phyloP scores from a whole-genome alignment of 768 basidiomycete genomes.

The Termitomyces sp. region DNA sequence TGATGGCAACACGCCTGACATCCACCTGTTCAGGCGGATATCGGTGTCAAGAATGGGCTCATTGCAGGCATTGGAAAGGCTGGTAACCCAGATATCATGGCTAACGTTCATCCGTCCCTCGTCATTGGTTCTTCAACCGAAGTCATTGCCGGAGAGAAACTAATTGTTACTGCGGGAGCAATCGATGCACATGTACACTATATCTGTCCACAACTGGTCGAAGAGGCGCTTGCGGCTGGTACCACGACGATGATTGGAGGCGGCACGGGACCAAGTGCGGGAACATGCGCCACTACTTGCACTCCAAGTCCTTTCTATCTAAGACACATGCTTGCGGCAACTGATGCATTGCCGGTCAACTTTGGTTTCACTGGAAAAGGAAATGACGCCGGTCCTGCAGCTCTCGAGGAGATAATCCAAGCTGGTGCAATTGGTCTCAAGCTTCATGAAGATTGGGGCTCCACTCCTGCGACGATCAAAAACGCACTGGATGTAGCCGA shows the following conservation, averaged over 20 bases:
- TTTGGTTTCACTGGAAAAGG: constrained; percentile 96
- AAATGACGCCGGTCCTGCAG: constrained; percentile 75
- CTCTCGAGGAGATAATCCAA: constrained; percentile 38
- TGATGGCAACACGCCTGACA: not conserved
- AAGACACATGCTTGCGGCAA: constrained; percentile 86
- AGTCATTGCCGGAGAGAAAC: constrained; percentile 92
- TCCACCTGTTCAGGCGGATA: constrained; percentile 65
- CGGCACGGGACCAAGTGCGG: constrained; percentile 90
- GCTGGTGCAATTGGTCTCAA: constrained; percentile 60
- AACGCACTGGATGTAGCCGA: constrained; percentile 80
- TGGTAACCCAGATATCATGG: constrained; percentile 94
- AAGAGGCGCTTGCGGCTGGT: constrained; percentile 77
- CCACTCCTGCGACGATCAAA: constrained; percentile 77
- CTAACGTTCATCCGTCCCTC: constrained; percentile 63
- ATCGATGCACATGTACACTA: constrained; percentile 92
- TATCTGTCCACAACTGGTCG: constrained; percentile 91
- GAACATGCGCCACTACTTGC: constrained; percentile 91
- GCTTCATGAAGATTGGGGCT: constrained; percentile 97
- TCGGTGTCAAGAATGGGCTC: constrained; percentile 79
- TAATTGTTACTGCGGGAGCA: constrained; percentile 91
- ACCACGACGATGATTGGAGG: constrained; percentile 96
- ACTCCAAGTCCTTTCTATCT: constrained; percentile 90
- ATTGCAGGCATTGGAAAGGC: constrained; percentile 95
- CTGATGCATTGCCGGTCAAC: constrained; percentile 86
- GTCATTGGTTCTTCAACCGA: constrained; percentile 90